Percentiles rank a stretch among this genome's conserved stretches.
Conservation (phyloP, 2,329 filamentous ascomycete species). For the Corinectria fuckeliana region DNA sequence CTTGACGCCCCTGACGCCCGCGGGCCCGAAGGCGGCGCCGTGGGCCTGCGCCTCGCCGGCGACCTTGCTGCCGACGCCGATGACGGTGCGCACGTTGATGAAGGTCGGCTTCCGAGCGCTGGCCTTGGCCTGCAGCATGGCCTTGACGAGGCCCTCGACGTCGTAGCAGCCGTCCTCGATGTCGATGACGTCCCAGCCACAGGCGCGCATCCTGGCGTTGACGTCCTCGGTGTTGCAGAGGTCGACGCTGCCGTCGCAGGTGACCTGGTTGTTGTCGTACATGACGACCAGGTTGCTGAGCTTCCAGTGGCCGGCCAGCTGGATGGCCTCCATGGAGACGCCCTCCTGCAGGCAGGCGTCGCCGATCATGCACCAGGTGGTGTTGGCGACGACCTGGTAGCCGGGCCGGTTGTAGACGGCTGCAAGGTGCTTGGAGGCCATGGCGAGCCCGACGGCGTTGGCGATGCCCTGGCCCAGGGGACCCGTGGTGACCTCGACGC, state of each 20-base stretch:
- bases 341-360: conserved; percentile 66
- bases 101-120: conserved; percentile 60
- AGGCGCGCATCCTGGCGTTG: conserved; percentile 63
- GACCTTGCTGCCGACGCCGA: conserved; percentile 57
- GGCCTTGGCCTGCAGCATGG: conserved; percentile 52
- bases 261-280: conserved; percentile 68
- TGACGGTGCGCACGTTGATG: conserved; percentile 64
- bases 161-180: conserved; percentile 60
- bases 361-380: conserved; percentile 63
- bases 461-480: conserved; percentile 66
- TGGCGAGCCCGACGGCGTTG: conserved; percentile 65
- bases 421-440: conserved; percentile 62
- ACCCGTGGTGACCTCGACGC: conserved; percentile 65
- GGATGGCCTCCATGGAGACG: conserved; percentile 62
- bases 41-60: conserved; percentile 62
- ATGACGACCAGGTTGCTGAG: conserved; percentile 64
- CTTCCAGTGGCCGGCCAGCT: conserved; percentile 60
- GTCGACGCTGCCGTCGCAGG: conserved; percentile 63
- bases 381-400: conserved; percentile 56
- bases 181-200: conserved; percentile 62
- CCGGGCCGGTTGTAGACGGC: conserved; percentile 59
- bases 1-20: conserved; percentile 55
- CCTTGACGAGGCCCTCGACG: conserved; percentile 49
- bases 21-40: conserved; percentile 61
- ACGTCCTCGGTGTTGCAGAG: conserved; percentile 61